Percentiles rank a stretch among this genome's conserved stretches.
These are phyloP conservation scores for Penicillium macrosclerotiorum DNA, from an alignment of 495 filamentous ascomycete species.

Conservation along the genomic window DNA sequence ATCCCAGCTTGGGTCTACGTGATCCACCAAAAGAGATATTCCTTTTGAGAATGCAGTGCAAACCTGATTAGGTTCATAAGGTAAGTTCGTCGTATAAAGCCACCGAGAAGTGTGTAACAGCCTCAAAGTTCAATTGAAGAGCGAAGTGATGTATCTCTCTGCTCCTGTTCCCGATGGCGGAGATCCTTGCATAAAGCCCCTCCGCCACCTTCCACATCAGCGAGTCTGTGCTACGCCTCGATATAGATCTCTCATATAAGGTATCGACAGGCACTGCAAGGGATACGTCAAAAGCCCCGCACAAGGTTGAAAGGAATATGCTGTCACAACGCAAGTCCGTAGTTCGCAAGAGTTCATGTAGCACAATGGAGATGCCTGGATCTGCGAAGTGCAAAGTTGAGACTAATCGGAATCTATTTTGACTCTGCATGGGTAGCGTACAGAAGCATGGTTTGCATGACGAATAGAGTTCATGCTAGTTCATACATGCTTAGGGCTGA, in stretches of 20 bases:
- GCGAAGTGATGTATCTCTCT: constrained; percentile 8
- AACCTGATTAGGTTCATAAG: too few species aligned
- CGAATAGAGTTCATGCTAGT: constrained; percentile 2
- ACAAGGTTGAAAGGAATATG: not conserved
- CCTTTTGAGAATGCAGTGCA: too few species aligned
- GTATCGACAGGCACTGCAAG: constrained; percentile 2
- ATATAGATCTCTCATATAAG: not conserved
- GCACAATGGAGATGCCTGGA: not conserved
- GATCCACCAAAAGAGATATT: too few species aligned
- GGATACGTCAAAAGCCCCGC: constrained; percentile 9
- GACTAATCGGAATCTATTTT: constrained; percentile 1
- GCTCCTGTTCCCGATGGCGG: not conserved
- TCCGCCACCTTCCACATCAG: not conserved
- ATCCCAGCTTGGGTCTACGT: too few species aligned
- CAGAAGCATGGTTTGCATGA: not conserved
- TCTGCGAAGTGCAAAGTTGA: not conserved
- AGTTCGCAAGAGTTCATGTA: too few species aligned
- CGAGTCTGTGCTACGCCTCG: not conserved
- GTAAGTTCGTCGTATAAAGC: too few species aligned
- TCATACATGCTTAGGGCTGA: constrained; percentile 4
- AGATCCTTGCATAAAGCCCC: constrained; percentile 8
- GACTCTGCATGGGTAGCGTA: not conserved
- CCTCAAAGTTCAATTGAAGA: not conserved
- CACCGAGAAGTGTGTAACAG: not conserved
- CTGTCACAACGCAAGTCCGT: not conserved